phyloP scores from a whole-genome alignment of 2,329 filamentous ascomycete genomes.

The Bipolaris zeicola region DNA sequence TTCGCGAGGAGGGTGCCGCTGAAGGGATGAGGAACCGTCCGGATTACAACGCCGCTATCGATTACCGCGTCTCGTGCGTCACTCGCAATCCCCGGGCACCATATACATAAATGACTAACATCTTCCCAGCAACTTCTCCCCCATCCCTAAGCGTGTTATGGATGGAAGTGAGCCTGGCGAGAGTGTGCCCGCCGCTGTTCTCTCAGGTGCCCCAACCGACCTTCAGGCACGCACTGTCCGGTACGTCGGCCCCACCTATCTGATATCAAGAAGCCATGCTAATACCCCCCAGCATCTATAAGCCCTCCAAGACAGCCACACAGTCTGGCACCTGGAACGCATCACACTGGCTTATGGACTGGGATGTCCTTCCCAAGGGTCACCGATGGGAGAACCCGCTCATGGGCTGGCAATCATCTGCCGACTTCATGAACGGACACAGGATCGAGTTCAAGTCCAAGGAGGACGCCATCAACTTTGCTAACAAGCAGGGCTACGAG shows the following conservation, averaged over 20 bases:
- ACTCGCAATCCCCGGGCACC: neutral
- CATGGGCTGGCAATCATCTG: slow-evolving; percentile 98
- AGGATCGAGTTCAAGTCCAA: slow-evolving; percentile 88
- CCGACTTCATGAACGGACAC: slow-evolving; percentile 92
- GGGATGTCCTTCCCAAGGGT: slow-evolving; percentile 90
- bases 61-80: slow-evolving; percentile 88
- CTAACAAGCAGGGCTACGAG: slow-evolving; percentile 98
- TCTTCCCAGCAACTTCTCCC: slow-evolving; percentile 76
- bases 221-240: slow-evolving; percentile 92
- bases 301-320: slow-evolving; percentile 89
- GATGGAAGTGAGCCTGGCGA: slow-evolving; percentile 84
- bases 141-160: slow-evolving; percentile 86
- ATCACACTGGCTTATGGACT: slow-evolving; percentile 95
- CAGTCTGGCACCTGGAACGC: slow-evolving; percentile 89
- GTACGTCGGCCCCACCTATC: slow-evolving; percentile 57
- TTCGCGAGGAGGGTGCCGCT: slow-evolving; percentile 56
- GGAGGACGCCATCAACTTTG: slow-evolving; percentile 92
- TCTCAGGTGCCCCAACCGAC: slow-evolving; percentile 92
- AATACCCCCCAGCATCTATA: slow-evolving; percentile 75
- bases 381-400: slow-evolving; percentile 98
- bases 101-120: slow-evolving; percentile 27
- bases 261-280: slow-evolving; percentile 6
- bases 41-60: slow-evolving; percentile 79
- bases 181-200: slow-evolving; percentile 77
- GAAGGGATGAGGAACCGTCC: slow-evolving; percentile 70